Evolutionary conservation across 805 yeast species (phyloP).

Genomic region (Kuraishia capsulata): DNA sequence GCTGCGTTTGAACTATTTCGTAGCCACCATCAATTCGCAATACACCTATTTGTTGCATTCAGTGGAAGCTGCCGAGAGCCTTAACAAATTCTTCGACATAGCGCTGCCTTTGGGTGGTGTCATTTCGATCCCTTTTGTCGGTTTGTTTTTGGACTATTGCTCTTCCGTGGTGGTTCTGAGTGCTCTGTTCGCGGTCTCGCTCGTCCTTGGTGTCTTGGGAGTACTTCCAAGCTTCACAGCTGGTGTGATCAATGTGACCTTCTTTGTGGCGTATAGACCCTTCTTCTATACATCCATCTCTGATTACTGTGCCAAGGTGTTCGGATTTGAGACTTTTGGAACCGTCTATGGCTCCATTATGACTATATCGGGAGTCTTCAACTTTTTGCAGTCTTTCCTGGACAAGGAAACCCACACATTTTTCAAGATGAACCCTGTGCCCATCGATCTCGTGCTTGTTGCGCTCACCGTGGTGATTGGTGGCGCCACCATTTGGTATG

Average conservation of each 20-base stretch:
- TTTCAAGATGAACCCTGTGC: constrained; percentile 47
- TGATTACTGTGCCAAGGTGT: constrained; percentile 86
- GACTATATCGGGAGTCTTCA: constrained; percentile 41
- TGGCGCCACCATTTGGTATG: constrained; percentile 28
- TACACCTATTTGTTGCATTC: constrained; percentile 37
- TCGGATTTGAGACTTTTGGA: constrained; percentile 89
- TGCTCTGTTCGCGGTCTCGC: constrained; percentile 29
- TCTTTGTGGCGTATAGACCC: constrained; percentile 60
- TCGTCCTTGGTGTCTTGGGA: constrained; percentile 40
- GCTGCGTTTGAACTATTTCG: constrained; percentile 50
- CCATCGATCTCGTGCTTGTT: constrained; percentile 33
- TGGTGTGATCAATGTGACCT: constrained; percentile 34
- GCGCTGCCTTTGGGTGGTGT: constrained; percentile 52
- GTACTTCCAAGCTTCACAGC: constrained; percentile 28
- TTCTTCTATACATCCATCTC: constrained; percentile 89
- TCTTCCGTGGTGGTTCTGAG: constrained; percentile 35
- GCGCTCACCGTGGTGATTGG: constrained; percentile 34
- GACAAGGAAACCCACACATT: constrained; percentile 41
- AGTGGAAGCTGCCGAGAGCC: constrained; percentile 22
- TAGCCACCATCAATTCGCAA: constrained; percentile 50
- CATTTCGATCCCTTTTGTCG: constrained; percentile 44
- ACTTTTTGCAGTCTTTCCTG: constrained; percentile 35
- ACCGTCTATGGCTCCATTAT: constrained; percentile 54
- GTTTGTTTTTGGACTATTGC: constrained; percentile 38
- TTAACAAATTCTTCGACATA: constrained; percentile 40